Evolutionary conservation across 176 grass and related monocot species (phyloP), one percentile per base, ranked within the genome.

Genomic region (Tillandsia leiboldiana): DNA sequence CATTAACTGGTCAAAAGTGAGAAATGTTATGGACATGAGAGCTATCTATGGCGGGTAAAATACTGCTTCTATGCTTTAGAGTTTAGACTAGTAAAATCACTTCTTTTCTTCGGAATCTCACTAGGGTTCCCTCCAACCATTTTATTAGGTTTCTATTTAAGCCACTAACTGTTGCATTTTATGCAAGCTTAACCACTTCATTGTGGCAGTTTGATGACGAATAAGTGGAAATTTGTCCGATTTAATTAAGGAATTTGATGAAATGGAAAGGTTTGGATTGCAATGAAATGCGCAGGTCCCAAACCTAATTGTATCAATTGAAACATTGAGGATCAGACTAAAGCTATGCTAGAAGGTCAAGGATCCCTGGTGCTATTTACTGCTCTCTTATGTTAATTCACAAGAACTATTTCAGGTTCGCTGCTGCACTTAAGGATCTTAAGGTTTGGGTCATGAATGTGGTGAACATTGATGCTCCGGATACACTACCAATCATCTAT

Each of bases 21-120:
- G 94, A 88, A 99, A 90, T 80, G 84, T 93, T 67, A 99, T 99
- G 94, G 94, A 99, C 77, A 99, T 99, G 94, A 87, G 87, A 82
- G 87, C 94, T 15, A 29, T 84, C 14, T 99, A 99, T 22, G 94
- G 94, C 85, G 94, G 94, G 94, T 97, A 81, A 76, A 1, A 53
- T 15, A 77, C 67, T 76, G 2, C 10, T 28, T 51, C 64, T 48
- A 20, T 15, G 10, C 15, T 61, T 61, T 9, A 18, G 56, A 61
- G 3, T 61, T 61, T 9, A 18, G 56, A 23, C 22, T 59, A 15
- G 4, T 33, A 33, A 33, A 33, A 33, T 4, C 29, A 4, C 29
- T 33, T 33, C 29, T 7, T 42, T 42, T 42, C 33, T 42, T 42
- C 33, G 5, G 33, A 42, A 42, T 42, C 33, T 42, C 5, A 42